Evolutionary conservation across 2,329 filamentous ascomycete genomes (phyloP).

Genomic region (Myriosclerotinia duriaeana): DNA sequence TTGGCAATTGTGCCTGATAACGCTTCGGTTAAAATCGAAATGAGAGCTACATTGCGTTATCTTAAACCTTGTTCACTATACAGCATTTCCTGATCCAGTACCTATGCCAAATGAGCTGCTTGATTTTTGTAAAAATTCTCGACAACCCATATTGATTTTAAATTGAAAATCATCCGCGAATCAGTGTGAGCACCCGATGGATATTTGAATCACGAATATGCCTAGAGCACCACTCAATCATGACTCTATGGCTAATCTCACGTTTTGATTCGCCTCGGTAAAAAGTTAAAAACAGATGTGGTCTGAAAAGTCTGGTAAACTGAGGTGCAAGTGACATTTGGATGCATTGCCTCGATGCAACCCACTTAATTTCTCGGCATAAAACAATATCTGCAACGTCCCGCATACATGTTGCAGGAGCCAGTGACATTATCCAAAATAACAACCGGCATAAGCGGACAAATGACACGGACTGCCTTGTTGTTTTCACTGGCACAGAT

Average conservation of each 20-base stretch:
- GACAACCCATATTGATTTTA: background rate
- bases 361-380: background rate
- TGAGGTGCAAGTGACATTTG: background rate
- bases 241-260: background rate
- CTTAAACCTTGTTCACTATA: background rate
- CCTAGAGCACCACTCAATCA: background rate
- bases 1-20: background rate
- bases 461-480: background rate
- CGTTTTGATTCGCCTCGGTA: background rate
- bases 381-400: no score
- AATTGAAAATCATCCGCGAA: background rate
- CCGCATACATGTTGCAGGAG: no score
- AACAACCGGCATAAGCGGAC: no score
- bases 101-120: background rate
- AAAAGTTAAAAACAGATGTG: background rate
- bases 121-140: background rate
- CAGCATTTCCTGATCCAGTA: background rate
- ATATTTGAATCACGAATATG: background rate
- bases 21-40: background rate
- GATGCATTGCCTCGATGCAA: background rate
- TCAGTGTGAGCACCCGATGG: no score
- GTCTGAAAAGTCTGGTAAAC: background rate
- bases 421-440: no score
- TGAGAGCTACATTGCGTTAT: background rate
- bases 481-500: background rate